Base-by-base conservation (phyloP, 2,329 filamentous ascomycete species). In the Colletotrichum plurivorum region DNA sequence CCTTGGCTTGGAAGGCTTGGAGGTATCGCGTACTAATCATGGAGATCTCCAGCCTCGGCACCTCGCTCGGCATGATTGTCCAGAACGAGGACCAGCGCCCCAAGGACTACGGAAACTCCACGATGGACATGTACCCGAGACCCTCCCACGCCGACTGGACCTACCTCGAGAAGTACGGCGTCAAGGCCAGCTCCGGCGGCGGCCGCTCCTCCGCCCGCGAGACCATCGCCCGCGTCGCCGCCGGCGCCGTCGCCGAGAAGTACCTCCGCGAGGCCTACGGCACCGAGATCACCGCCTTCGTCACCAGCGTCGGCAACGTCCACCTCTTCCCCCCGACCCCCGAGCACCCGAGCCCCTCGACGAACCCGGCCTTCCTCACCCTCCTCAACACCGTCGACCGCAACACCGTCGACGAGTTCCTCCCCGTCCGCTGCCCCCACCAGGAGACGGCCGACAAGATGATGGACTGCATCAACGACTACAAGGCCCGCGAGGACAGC, bases 71-170 rank as follows among this genome's bases (percentile, higher is more conserved):
- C 69, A 89, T 98, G 83, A 84, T 93, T 68, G 95, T 98, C 51
- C 87, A 91, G 80, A 98, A 98, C 81, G 91, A 98, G 84, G 95
- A 98, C 80, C 94, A 97, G 79, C 87, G 95, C 71, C 95, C 95
- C 45, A 91, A 94, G 78, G 96, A 99, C 84, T 98, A 98, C 82
- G 93, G 93, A 65, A 89, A 90, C 82, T 89, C 90, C 78, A 97
- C 95, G 36, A 98, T 98, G 89, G 94, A 98, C 81, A 84, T 90
- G 71, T 98, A 92, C 87, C 96, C 96, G 5, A 89, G 96, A 59
- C 96, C 95, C 43, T 94, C 91, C 78, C 96, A 98, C 82, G 95
- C 96, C 69, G 95, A 98, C 83, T 98, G 93, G 89, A 98, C 96
- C 70, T 98, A 98, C 83, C 87, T 97, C 70, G 93, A 97, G 81